Percentiles rank a stretch among this genome's conserved stretches.
Evolutionary conservation across 768 basidiomycete species (phyloP).

Genomic region (Boletus eberwhitei): DNA sequence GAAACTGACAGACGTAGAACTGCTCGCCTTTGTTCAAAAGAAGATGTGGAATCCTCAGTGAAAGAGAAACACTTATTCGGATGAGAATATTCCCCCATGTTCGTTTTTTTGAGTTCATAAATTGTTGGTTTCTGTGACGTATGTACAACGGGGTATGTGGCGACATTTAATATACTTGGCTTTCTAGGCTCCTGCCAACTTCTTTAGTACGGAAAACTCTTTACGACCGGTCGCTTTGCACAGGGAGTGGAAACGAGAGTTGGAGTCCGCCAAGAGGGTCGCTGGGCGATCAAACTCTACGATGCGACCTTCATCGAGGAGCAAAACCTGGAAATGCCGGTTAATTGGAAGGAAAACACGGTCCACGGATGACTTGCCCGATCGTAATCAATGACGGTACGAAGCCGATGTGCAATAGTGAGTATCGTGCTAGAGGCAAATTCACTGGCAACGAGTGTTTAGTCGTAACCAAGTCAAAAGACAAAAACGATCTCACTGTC

Average conservation of each 20-base stretch:
- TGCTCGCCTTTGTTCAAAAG: constrained; percentile 49
- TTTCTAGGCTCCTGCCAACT: constrained; percentile 48
- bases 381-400: constrained; percentile 83
- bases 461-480: background rate
- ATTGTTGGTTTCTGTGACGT: background rate
- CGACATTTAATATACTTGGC: background rate
- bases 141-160: background rate
- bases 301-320: constrained; percentile 76
- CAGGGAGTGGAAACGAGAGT: constrained; percentile 61
- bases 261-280: constrained; percentile 49
- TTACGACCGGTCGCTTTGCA: constrained; percentile 73
- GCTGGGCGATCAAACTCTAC: constrained; percentile 72
- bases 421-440: constrained; percentile 80
- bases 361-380: constrained; percentile 45
- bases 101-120: background rate
- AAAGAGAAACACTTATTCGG: background rate
- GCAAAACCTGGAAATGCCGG: constrained; percentile 51
- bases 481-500: constrained; percentile 50
- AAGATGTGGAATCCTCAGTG: constrained; percentile 73
- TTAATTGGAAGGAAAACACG: constrained; percentile 10
- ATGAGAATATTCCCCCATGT: background rate
- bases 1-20: constrained; percentile 50
- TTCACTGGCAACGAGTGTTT: constrained; percentile 41
- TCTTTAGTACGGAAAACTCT: constrained; percentile 67
- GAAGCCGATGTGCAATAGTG: constrained; percentile 77